These are phyloP conservation scores for Metschnikowia kunwiensis DNA, from an alignment of 805 yeast species.

Conservation along the genomic window DNA sequence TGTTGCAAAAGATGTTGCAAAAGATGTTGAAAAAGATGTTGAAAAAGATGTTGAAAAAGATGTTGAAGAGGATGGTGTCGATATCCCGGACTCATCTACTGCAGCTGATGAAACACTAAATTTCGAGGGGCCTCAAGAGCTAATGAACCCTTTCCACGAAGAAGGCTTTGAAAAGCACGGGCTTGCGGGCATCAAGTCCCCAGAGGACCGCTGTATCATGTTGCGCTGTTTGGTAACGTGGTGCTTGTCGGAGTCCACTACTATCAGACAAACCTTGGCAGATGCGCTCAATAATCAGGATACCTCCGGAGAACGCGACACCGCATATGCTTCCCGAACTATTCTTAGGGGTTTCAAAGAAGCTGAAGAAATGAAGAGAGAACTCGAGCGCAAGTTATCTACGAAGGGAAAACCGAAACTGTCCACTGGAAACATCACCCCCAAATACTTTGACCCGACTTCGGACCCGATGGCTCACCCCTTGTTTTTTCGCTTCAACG, in stretches of 20 bases:
- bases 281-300: conserved; percentile 30
- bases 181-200: conserved; percentile 29
- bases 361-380: conserved; percentile 29
- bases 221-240: conserved; percentile 37
- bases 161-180: conserved; percentile 32
- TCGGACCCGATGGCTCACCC: conserved; percentile 36
- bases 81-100: conserved; percentile 23
- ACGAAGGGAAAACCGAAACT: conserved; percentile 21
- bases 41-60: conserved; percentile 8
- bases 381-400: conserved; percentile 29
- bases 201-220: conserved; percentile 34
- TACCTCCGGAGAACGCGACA: conserved; percentile 38
- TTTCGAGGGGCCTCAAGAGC: conserved; percentile 15
- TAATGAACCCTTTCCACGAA: conserved; percentile 23
- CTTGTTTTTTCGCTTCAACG: conserved; percentile 33
- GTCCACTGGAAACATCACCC: conserved; percentile 1
- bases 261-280: conserved; percentile 25
- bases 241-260: conserved; percentile 33
- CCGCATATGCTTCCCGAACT: conserved; percentile 35
- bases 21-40: too few relatives aligned
- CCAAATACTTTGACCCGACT: conserved; percentile 35
- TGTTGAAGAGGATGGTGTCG: conserved; percentile 20
- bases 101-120: conserved; percentile 13
- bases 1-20: too few relatives aligned
- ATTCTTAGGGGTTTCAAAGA: conserved; percentile 35